Base-by-base conservation (phyloP, 73 alveolate species). In the Blepharisma stoltei region DNA sequence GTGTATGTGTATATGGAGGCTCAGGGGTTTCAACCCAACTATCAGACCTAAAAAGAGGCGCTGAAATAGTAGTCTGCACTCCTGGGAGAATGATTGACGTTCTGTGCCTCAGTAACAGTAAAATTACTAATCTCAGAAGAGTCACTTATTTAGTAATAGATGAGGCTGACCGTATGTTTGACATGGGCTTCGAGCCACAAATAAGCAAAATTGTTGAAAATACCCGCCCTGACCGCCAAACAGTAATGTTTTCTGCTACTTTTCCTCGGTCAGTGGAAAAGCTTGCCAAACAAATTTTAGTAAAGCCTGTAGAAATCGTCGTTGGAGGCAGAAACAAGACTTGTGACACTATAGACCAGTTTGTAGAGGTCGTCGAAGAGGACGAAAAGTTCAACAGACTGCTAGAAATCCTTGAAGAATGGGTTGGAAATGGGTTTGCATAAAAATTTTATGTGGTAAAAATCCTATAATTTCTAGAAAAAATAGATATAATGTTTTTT, bases 81-180 rank as follows among this genome's bases (percentile, higher is more conserved):
- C 99, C 99, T 23, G 99, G 99, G 20, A 85, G 99, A 85, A 87
- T 97, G 95, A 97, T 95, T 44, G 99, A 97, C 76, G 96, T 97
- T 50, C 88, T 95, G 53, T 84, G 97, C 18, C 87, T 95, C 25
- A 86, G 95, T 25, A 95, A 95, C 69, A 99, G 99, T 6, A 95
- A 95, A 82, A 87, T 97, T 4, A 95, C 98, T 21, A 95, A 95
- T 81, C 93, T 97, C 71, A 85, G 86, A 76, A 95, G 99, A 86
- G 94, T 93, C 50, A 92, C 99, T 44, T 95, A 91, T 86, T 94
- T 97, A 11, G 99, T 97, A 25, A 89, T 97, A 6, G 99, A 97
- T 86, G 99, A 97, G 90, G 99, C 99, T 46, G 99, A 97, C 81
- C 83, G 99, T 87, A 97, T 97, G 99, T 87, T 97, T 60, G 99